phyloP scores from a whole-genome alignment of 2,329 filamentous ascomycete genomes.

The Microsporum canis region DNA sequence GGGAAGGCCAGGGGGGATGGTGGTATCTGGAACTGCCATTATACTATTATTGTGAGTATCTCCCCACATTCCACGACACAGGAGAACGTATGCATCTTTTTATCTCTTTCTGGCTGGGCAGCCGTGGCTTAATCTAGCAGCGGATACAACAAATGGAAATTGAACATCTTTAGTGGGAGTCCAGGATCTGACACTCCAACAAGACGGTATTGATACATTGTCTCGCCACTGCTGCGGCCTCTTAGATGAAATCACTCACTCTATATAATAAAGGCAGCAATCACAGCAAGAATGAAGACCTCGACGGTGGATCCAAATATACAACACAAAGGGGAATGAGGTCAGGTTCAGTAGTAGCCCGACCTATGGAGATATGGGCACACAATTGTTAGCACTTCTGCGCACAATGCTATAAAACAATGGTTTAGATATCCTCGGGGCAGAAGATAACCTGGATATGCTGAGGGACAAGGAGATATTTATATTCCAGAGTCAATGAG shows the following conservation, averaged over 20 bases:
- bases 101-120: not conserved
- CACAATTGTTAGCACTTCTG: not conserved
- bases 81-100: not conserved
- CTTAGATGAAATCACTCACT: constrained; percentile 2
- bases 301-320: not conserved
- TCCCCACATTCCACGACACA: constrained; percentile 1
- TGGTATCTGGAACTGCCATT: constrained; percentile 17
- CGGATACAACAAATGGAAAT: not conserved
- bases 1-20: constrained; percentile 9
- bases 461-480: not conserved
- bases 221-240: not conserved
- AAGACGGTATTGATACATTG: not conserved
- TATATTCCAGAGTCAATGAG: not conserved
- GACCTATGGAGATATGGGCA: not conserved
- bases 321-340: not conserved
- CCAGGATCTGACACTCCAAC: not conserved
- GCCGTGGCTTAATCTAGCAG: not conserved
- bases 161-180: not conserved
- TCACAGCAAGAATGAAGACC: not conserved
- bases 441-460: not conserved
- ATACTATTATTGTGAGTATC: constrained; percentile 14
- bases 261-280: not conserved
- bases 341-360: not conserved
- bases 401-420: not conserved
- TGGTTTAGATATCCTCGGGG: not conserved